Percentiles rank a stretch among this genome's conserved stretches.
phyloP scores from a whole-genome alignment of 257 asterid genomes.

The Petrea volubilis region DNA sequence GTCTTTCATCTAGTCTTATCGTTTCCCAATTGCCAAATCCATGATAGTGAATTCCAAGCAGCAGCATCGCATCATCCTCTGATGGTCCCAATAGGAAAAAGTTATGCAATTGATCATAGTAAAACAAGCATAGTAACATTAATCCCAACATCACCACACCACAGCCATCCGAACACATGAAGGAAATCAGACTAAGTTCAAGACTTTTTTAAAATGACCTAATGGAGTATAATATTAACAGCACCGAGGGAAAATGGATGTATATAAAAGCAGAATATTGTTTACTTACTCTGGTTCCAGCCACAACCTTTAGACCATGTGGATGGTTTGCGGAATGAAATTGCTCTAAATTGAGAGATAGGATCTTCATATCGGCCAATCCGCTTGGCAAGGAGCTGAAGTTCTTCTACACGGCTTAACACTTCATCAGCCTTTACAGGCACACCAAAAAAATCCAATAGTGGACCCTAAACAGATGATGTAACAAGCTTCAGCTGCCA shows the following conservation, averaged over 20 bases:
- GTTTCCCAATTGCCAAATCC: conserved; percentile 99
- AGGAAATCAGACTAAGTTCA: neutral
- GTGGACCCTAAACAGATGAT: conserved; percentile 67
- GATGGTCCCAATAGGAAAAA: conserved; percentile 29
- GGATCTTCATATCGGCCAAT: conserved; percentile 88
- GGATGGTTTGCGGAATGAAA: conserved; percentile 85
- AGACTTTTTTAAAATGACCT: neutral
- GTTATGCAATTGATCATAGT: neutral
- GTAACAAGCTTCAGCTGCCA: conserved; percentile 25
- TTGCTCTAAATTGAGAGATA: conserved; percentile 77
- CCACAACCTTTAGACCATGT: conserved; percentile 99
- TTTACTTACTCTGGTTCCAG: conserved; percentile 95
- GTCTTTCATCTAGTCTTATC: conserved; percentile 82
- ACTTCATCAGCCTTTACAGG: conserved; percentile 96
- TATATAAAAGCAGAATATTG: neutral
- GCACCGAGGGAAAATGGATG: conserved; percentile 8
- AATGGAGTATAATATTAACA: neutral
- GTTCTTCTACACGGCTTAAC: conserved; percentile 88
- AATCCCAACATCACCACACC: conserved; percentile 12
- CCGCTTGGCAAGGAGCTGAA: conserved; percentile 93
- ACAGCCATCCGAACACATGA: neutral
- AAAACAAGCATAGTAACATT: conserved; percentile 1
- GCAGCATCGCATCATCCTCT: conserved; percentile 99
- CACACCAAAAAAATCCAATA: conserved; percentile 96
- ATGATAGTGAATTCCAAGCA: conserved; percentile 88